Conservation (phyloP, 148 eudicot species). For the Silene latifolia region DNA sequence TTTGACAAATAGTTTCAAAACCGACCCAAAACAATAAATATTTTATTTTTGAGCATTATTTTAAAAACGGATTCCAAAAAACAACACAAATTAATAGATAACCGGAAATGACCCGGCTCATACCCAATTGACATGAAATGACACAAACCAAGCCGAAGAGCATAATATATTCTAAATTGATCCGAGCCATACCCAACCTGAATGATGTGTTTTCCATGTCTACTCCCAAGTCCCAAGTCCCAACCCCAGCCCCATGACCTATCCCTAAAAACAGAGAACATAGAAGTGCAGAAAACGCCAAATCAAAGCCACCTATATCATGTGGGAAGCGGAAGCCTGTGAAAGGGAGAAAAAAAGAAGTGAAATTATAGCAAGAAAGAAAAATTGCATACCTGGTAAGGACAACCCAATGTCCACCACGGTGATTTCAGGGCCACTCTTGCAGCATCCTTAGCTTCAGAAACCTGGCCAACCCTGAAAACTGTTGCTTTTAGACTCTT, state of each 20-base stretch:
- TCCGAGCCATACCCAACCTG: not conserved
- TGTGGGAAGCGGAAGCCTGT: conserved; percentile 1
- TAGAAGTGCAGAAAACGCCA: not conserved
- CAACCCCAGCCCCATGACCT: not conserved
- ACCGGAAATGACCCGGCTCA: not conserved
- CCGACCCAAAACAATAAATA: too few species aligned
- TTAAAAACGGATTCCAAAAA: too few species aligned
- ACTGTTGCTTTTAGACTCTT: not conserved
- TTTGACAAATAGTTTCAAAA: too few species aligned
- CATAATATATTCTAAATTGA: not conserved
- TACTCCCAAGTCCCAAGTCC: not conserved
- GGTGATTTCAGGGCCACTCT: conserved; percentile 93
- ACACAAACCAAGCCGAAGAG: not conserved
- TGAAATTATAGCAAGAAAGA: not conserved
- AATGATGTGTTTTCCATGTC: not conserved
- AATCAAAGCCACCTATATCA: not conserved
- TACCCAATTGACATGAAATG: not conserved
- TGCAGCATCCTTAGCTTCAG: conserved; percentile 95
- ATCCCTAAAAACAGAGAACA: not conserved
- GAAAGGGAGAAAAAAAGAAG: not conserved
- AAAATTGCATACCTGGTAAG: conserved; percentile 49
- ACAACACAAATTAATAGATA: not conserved
- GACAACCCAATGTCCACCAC: conserved; percentile 99
- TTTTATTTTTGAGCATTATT: too few species aligned
- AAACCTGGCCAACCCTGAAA: conserved; percentile 70